phyloP scores from a whole-genome alignment of 148 eudicot genomes.

The Rhododendron molle region DNA sequence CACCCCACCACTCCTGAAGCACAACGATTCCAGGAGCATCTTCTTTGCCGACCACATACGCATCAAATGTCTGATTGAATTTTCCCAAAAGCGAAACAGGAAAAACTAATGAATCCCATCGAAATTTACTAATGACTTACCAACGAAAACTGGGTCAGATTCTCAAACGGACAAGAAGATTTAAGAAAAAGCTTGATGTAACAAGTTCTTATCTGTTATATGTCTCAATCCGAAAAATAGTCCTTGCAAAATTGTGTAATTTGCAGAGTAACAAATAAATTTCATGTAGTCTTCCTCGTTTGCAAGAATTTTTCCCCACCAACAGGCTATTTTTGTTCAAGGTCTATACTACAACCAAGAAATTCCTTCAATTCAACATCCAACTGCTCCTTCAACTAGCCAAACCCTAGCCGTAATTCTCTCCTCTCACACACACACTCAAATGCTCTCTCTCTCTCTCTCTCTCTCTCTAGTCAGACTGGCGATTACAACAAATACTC shows the following conservation, averaged over 20 bases:
- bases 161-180: background rate
- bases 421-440: background rate
- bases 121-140: background rate
- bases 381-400: background rate
- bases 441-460: background rate
- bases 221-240: background rate
- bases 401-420: background rate
- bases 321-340: background rate
- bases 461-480: background rate
- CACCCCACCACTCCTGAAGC: slow-evolving; percentile 99
- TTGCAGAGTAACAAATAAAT: background rate
- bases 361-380: background rate
- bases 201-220: background rate
- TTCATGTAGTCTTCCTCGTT: background rate
- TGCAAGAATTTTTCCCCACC: background rate
- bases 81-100: background rate
- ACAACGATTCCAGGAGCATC: slow-evolving; percentile 95
- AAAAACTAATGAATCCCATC: background rate
- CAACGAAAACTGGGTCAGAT: background rate
- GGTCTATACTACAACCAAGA: background rate
- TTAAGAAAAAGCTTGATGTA: background rate
- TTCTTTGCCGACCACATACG: slow-evolving; percentile 88
- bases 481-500: background rate
- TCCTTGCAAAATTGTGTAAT: background rate
- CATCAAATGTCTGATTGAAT: slow-evolving; percentile 63